Base-by-base conservation (phyloP, 805 yeast genomes). In the Schwanniomyces vanrijiae region DNA sequence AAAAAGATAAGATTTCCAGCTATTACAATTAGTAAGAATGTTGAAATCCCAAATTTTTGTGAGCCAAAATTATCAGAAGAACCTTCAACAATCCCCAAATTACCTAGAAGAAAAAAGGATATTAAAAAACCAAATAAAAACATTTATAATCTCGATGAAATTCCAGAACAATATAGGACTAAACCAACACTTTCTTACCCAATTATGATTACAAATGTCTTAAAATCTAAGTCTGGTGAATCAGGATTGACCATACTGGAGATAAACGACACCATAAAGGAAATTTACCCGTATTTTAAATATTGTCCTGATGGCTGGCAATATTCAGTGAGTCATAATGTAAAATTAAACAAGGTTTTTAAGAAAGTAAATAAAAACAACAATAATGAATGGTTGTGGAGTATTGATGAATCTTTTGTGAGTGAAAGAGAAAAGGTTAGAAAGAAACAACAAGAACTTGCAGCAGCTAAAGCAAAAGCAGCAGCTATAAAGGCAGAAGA, bases 231-330 rank as follows among this genome's bases (percentile, higher is more conserved):
- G 52, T 80, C 86, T 0, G 79, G 84, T 0, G 82, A 79, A 25
- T 76, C 81, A 42, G 96, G 96, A 21, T 81, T 90, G 82, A 68
- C 69, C 3, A 48, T 71, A 28, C 55, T 54, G 44, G 97, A 91
- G 52, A 89, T 94, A 40, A 86, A 90, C 65, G 86, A 86, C 45
- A 88, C 90, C 1, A 90, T 94, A 42, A 87, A 88, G 64, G 95
- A 88, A 38, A 65, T 88, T 10, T 92, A 86, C 66, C 98, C 98
- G 2, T 94, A 88, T 69, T 94, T 89, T 68, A 80, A 84, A 57
- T 92, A 89, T 66, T 91, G 97, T 58, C 92, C 96, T 0, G 96
- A 90, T 64, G 98, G 98, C 2, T 94, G 99, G 99, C 99, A 94
- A 69, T 86, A 88, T 60, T 83, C 95, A 0, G 96, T 94, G 16